A percentile compares a stretch with the other conserved stretches of the same genome.
Conservation (phyloP, 2,329 filamentous ascomycete species). For the Blumeriella jaapii region DNA sequence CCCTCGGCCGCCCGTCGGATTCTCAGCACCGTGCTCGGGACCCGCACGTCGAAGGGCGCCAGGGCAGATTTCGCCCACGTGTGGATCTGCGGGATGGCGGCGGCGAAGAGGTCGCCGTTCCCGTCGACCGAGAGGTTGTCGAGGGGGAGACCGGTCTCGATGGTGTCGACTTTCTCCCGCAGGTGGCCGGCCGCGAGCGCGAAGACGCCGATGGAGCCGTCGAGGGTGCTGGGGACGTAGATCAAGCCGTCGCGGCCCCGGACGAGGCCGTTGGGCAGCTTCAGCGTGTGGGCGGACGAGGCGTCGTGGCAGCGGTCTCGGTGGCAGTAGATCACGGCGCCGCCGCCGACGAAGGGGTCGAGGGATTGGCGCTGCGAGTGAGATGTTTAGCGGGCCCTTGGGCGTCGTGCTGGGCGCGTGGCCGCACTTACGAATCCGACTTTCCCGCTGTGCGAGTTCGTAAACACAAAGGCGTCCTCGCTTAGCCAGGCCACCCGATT, state of each 20-base stretch:
- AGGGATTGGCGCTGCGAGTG: slow-evolving; percentile 22
- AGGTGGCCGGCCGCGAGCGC: slow-evolving; percentile 12
- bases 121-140: slow-evolving; percentile 30
- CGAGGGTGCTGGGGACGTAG: slow-evolving; percentile 26
- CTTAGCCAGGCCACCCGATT: slow-evolving; percentile 28
- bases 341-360: slow-evolving; percentile 24
- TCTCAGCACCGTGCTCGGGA: slow-evolving; percentile 19
- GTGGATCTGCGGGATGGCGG: slow-evolving; percentile 24
- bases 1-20: slow-evolving; percentile 17
- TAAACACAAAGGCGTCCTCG: slow-evolving; percentile 28
- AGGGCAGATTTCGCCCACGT: slow-evolving; percentile 16
- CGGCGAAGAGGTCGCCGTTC: slow-evolving; percentile 28
- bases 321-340: slow-evolving; percentile 25
- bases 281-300: slow-evolving; percentile 17
- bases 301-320: slow-evolving; percentile 22
- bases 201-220: slow-evolving; percentile 21
- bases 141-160: slow-evolving; percentile 24
- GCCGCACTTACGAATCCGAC: slow-evolving; percentile 17
- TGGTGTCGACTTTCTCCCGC: slow-evolving; percentile 17
- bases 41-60: slow-evolving; percentile 15
- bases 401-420: not conserved
- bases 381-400: too few species aligned
- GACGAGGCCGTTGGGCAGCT: slow-evolving; percentile 28
- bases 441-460: slow-evolving; percentile 29
- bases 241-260: slow-evolving; percentile 26